Evolutionary conservation across 306 rosid species (phyloP), one percentile per base, ranked within the genome.

Genomic region (Trichosanthes cucumerina): DNA sequence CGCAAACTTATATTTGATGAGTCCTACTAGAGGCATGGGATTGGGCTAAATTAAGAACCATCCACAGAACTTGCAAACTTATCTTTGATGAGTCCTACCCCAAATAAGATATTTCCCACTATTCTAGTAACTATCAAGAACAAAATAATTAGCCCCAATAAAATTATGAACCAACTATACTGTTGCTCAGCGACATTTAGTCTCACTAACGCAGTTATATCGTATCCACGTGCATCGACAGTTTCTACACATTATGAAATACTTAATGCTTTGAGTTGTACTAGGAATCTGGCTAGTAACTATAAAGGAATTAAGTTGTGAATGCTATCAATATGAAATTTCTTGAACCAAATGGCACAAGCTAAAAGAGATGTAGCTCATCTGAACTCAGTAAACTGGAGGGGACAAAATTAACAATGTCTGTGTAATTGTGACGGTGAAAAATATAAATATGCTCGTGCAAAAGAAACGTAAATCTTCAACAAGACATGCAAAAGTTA

Each of bases 401-500:
- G 4, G 41, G 23, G 28, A 9, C 0, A 64, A 68, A 38, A n/a
- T 38, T 52, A 74, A 49, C 58, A 50, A 73, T 49, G 76, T 72
- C 5, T 0, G 28, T 15, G 15, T 73, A 47, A 49, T 73, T 2
- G 14, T 73, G 78, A 13, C 33, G 0, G 24, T 49, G 44, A 31
- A 73, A 47, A 28, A 71, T n/a, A 24, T 15, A 47, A 16, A 26
- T 50, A 31, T 47, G 16, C 26, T 47, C 21, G 8, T 73, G 60
- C 38, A 31, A 49, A 49, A 11, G 60, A 50, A 47, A 73, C 3
- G 26, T 16, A 49, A 73, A 28, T 73, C 4, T 9, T 49, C 58
- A 15, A 15, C 34, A 44, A 44, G 56, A 16, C 41, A 47, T 49
- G 44, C 19, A 18, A 16, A 16, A 19, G 33, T 76, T 84, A 90